These are phyloP conservation scores for Chaetomium sp. DNA, from an alignment of 2,329 filamentous ascomycete species.

Conservation along the genomic window DNA sequence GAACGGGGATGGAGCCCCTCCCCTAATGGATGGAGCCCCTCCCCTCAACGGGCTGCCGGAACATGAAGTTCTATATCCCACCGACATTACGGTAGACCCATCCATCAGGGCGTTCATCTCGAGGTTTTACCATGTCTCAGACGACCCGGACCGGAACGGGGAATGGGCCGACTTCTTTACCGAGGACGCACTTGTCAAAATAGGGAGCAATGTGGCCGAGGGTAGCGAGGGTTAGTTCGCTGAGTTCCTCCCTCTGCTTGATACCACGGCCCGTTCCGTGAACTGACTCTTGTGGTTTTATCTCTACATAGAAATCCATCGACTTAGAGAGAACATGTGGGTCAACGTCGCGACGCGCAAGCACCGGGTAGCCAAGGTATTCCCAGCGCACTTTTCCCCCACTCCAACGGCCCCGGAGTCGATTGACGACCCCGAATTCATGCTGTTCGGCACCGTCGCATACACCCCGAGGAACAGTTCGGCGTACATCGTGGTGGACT, in stretches of 20 bases:
- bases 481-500: not conserved
- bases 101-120: conserved; percentile 33
- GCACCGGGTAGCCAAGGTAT: conserved; percentile 38
- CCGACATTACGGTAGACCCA: conserved; percentile 14
- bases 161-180: conserved; percentile 39
- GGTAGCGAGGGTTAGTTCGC: conserved; percentile 29
- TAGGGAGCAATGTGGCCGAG: conserved; percentile 35
- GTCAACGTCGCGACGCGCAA: conserved; percentile 33
- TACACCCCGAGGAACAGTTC: conserved; percentile 3
- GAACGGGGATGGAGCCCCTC: not conserved
- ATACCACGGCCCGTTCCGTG: not conserved
- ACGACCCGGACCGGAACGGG: conserved; percentile 35
- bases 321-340: conserved; percentile 40
- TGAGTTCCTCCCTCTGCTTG: too few species aligned
- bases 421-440: conserved; percentile 7
- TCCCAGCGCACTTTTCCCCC: conserved; percentile 29
- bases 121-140: conserved; percentile 40
- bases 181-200: conserved; percentile 36
- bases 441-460: conserved; percentile 8
- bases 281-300: not conserved
- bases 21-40: not conserved
- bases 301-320: conserved; percentile 33
- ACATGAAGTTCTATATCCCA: conserved; percentile 28
- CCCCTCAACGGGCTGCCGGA: conserved; percentile 6
- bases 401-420: not conserved